Evolutionary conservation across 371 early-diverging fungal species (phyloP).

Genomic region (Syncephalis plumigaleata): DNA sequence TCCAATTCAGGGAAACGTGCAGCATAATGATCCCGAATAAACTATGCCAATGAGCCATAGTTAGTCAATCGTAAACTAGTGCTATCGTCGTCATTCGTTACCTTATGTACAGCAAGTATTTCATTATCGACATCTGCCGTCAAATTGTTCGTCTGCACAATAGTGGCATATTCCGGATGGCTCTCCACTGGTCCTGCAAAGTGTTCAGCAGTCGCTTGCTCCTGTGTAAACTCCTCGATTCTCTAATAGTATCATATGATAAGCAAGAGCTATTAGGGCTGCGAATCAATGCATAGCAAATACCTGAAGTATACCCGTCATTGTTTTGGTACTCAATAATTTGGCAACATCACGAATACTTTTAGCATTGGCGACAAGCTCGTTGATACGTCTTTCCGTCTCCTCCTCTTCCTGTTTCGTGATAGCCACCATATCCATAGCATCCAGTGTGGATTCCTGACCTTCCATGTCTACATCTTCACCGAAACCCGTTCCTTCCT

Average conservation of each 20-base stretch:
- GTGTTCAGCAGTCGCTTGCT: slow-evolving; percentile 15
- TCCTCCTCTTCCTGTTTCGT: slow-evolving; percentile 9
- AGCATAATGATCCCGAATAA: slow-evolving; percentile 77
- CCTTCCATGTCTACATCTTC: slow-evolving; percentile 11
- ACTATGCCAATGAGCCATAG: slow-evolving; percentile 23
- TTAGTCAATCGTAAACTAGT: background rate
- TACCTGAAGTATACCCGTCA: slow-evolving; percentile 22
- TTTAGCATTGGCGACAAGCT: slow-evolving; percentile 9
- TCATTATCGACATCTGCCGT: slow-evolving; percentile 79
- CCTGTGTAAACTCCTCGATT: slow-evolving; percentile 27
- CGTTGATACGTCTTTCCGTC: slow-evolving; percentile 11
- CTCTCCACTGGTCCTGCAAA: slow-evolving; percentile 46
- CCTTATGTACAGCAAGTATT: slow-evolving; percentile 70
- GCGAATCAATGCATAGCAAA: too few species aligned
- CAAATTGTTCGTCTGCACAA: slow-evolving; percentile 73
- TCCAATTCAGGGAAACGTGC: slow-evolving; percentile 83
- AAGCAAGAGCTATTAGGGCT: too few species aligned
- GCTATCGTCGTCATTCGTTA: slow-evolving; percentile 9
- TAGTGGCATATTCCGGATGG: slow-evolving; percentile 76
- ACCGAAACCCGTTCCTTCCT: slow-evolving; percentile 13
- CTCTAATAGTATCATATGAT: slow-evolving; percentile 20
- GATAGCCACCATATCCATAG: slow-evolving; percentile 3
- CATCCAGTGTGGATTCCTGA: slow-evolving; percentile 9
- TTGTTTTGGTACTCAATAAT: slow-evolving; percentile 18
- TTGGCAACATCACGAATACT: slow-evolving; percentile 21